Evolutionary conservation across 768 basidiomycete genomes (phyloP).

Genomic region (Hericium coralloides): DNA sequence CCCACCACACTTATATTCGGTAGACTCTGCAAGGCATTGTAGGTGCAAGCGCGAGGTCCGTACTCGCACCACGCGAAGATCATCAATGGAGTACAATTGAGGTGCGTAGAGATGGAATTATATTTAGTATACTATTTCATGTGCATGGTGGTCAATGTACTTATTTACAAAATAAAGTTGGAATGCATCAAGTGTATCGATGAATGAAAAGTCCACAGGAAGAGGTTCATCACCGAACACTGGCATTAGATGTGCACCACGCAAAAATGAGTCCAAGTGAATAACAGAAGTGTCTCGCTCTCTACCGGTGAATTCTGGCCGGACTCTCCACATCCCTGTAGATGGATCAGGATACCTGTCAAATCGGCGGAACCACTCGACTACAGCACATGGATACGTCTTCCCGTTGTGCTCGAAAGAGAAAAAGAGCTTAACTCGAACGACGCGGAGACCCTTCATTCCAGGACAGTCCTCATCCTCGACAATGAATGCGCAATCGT

Average conservation of each 20-base stretch:
- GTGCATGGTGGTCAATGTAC: not conserved
- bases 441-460: not conserved
- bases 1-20: too few species aligned
- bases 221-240: not conserved
- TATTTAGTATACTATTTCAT: not conserved
- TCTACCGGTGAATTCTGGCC: not conserved
- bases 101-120: too few species aligned
- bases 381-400: not conserved
- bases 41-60: too few species aligned
- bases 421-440: not conserved
- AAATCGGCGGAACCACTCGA: not conserved
- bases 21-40: too few species aligned
- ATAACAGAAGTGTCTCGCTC: not conserved
- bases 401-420: not conserved
- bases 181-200: not conserved
- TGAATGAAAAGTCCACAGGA: not conserved
- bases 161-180: not conserved
- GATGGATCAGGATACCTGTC: not conserved
- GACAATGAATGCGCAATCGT: not conserved
- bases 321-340: not conserved
- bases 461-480: not conserved
- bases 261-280: not conserved
- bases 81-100: too few species aligned
- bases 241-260: not conserved
- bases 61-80: too few species aligned